Conservation (phyloP, 108 stramenopile genomes). For the Epipyxis sp. region DNA sequence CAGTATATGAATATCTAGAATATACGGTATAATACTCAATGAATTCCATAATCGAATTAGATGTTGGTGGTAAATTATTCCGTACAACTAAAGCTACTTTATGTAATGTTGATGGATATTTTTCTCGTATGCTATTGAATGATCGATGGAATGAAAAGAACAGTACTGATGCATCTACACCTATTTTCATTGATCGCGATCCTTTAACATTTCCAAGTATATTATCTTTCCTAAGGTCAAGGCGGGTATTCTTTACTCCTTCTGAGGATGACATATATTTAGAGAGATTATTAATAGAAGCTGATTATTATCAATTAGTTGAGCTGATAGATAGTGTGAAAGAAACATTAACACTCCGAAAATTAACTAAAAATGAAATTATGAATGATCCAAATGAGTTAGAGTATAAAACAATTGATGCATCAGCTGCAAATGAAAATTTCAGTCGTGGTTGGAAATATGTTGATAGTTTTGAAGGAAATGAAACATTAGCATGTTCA, state of each 20-base stretch:
- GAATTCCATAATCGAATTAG: neutral
- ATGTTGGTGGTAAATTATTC: neutral
- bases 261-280: neutral
- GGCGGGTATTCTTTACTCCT: neutral
- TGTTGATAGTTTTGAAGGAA: neutral
- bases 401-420: neutral
- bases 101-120: neutral
- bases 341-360: neutral
- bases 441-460: neutral
- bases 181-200: slow-evolving; percentile 4
- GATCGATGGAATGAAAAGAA: neutral
- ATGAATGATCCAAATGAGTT: neutral
- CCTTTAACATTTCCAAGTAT: neutral
- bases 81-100: neutral
- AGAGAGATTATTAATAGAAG: neutral
- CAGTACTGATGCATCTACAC: neutral
- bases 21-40: too few relatives aligned
- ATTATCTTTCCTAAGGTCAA: neutral
- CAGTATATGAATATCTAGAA: too few relatives aligned
- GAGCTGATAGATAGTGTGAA: neutral
- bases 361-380: neutral
- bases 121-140: neutral
- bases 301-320: neutral
- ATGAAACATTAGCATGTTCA: neutral
- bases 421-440: neutral